Conservation (phyloP, 805 yeast genomes). For the Metschnikowia aberdeeniae region DNA sequence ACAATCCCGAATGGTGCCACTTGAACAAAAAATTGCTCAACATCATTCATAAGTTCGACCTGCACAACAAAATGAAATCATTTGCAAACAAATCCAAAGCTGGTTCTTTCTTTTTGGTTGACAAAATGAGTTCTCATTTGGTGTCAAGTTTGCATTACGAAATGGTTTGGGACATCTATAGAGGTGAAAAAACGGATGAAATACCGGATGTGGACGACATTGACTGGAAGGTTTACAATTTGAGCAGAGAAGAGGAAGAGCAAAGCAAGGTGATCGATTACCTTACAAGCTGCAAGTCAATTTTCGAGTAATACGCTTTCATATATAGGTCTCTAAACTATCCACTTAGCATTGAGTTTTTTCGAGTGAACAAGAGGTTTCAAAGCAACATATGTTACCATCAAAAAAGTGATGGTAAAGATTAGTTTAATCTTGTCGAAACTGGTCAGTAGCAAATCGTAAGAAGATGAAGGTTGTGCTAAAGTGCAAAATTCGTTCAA, state of each 20-base stretch:
- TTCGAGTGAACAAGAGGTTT: conserved; percentile 56
- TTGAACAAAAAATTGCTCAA: conserved; percentile 11
- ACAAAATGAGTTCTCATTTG: conserved; percentile 31
- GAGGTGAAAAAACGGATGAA: conserved; percentile 16
- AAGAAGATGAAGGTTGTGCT: conserved; percentile 76
- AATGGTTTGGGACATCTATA: conserved; percentile 37
- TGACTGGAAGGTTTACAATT: conserved; percentile 31
- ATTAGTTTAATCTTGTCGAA: conserved; percentile 67
- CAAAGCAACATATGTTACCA: conserved; percentile 43
- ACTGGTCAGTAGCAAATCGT: conserved; percentile 64
- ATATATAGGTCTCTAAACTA: conserved; percentile 20
- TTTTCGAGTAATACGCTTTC: conserved; percentile 2
- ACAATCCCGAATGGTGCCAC: conserved; percentile 7
- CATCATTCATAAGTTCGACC: conserved; percentile 14
- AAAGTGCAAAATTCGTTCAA: conserved; percentile 72
- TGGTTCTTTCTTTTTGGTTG: conserved; percentile 28
- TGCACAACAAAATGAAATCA: conserved; percentile 7
- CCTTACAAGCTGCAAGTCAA: conserved; percentile 6
- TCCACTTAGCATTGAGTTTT: conserved; percentile 53
- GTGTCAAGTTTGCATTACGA: conserved; percentile 37
- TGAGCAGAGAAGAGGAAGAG: conserved; percentile 16
- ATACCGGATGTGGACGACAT: conserved; percentile 4
- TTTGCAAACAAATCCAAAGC: conserved; percentile 6
- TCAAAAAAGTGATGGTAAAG: conserved; percentile 52
- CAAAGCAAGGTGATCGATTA: conserved; percentile 12